Evolutionary conservation across 2,329 filamentous ascomycete species (phyloP), one percentile per base, ranked within the genome.

Genomic region (Bipolaris sorokiniana): DNA sequence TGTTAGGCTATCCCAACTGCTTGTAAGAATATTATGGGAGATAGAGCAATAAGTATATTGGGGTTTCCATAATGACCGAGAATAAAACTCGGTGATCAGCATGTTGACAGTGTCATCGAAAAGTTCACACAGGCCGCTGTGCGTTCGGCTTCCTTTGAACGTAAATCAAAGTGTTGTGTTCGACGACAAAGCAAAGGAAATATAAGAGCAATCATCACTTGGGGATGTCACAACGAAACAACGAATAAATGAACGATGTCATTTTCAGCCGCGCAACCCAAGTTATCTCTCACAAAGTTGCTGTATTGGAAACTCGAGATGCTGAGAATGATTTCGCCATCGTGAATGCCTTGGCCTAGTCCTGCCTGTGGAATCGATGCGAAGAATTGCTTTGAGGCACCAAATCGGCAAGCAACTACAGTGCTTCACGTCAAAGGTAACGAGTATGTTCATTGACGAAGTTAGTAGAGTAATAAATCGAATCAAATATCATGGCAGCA

Each of bases 141-240:
- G 33, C 40, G 47, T 37, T 49, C 54, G 45, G 23, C 33, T 10
- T 38, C 18, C 33, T 60, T 55, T 55, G 48, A 50, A 20, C 26
- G 33, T 34, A 42, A 33, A 42, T 26, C 23, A 47, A 37, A 23
- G 11, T 18, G 16, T 15, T 31, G 28, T 18, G 16, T 22, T n/a
- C 26, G 15, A 18, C 22, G 34, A 54, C 47, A 55, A 55, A 55
- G 58, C 48, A 26, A 34, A 34, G 31, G 47, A 45, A 37, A 40
- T 7, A 26, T 10, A n/a, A 36, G 53, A 48, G 34, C 48, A 50
- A 52, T 48, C 28, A 13, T 46, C 23, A 40, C 36, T 28, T 20
- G 28, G 55, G 41, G 55, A 48, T 52, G 22, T 33, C 23, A 55
- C 44, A 55, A 53, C 23, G 23, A 6, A 23, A 61, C 59, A 61